Evolutionary conservation across 306 rosid species (phyloP).

Genomic region (Sesbania bispinosa): DNA sequence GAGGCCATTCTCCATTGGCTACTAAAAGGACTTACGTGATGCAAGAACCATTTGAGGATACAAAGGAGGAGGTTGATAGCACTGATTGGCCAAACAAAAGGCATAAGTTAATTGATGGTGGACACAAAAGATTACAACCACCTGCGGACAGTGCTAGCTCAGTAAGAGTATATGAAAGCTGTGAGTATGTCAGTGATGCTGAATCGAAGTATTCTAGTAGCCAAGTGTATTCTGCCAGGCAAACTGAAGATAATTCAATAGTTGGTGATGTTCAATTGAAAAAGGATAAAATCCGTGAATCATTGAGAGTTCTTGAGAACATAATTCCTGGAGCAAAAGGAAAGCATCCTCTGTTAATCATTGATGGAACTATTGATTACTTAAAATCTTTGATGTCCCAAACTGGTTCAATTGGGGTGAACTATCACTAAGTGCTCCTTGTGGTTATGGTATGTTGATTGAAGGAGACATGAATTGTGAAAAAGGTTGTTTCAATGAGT

Average conservation of each 20-base stretch:
- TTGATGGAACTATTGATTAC: conserved; percentile 76
- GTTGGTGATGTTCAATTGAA: conserved; percentile 32
- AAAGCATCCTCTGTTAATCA: conserved; percentile 60
- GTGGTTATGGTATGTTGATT: conserved; percentile 6
- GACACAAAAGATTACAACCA: conserved; percentile 33
- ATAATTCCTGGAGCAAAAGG: conserved; percentile 81
- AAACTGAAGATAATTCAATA: conserved; percentile 14
- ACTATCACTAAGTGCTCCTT: conserved; percentile 20
- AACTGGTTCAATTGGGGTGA: conserved; percentile 44
- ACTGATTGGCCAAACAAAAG: conserved; percentile 54
- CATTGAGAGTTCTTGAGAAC: conserved; percentile 58
- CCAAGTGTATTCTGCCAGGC: conserved; percentile 15
- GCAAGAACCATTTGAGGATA: conserved; percentile 35
- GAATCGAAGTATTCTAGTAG: conserved; percentile 46
- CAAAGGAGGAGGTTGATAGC: conserved; percentile 46
- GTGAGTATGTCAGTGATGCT: conserved; percentile 41
- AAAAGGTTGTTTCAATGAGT: conserved; percentile 24
- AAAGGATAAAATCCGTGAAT: conserved; percentile 55
- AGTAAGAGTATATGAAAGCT: conserved; percentile 32
- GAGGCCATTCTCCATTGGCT: conserved; percentile 58
- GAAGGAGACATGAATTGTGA: conserved; percentile 25
- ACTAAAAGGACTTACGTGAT: conserved; percentile 28
- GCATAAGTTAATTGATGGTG: conserved; percentile 54
- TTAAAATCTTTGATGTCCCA: conserved; percentile 54
- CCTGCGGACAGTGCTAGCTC: conserved; percentile 38